A percentile compares a stretch with the other conserved stretches of the same genome.
Evolutionary conservation across 2,329 filamentous ascomycete genomes (phyloP).

Genomic region (Botryotinia calthae): DNA sequence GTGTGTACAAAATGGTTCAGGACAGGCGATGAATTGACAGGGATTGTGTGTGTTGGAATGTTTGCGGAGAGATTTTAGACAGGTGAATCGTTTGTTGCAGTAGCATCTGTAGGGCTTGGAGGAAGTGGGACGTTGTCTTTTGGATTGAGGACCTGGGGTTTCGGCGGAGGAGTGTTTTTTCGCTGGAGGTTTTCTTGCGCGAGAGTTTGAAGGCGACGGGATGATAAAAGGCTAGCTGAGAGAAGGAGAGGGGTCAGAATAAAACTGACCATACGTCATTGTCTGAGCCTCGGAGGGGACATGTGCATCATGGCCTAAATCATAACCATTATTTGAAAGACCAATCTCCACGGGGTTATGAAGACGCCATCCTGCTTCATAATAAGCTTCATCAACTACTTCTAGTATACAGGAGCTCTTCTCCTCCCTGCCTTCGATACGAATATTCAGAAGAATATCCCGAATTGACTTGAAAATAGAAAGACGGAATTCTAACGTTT

Average conservation of each 20-base stretch:
- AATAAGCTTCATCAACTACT: background rate
- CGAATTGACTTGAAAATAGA: background rate
- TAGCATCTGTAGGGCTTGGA: background rate
- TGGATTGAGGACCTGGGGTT: background rate
- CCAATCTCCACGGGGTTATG: background rate
- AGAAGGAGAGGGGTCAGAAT: background rate
- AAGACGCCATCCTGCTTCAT: background rate
- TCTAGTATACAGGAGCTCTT: background rate
- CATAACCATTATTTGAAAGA: background rate
- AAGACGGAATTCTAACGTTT: background rate
- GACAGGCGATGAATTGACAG: background rate
- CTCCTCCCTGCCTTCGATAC: background rate
- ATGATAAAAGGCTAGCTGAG: too few species aligned
- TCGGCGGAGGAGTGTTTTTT: background rate
- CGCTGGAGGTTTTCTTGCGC: background rate
- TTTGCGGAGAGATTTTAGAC: background rate
- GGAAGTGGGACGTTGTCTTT: background rate
- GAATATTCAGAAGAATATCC: background rate
- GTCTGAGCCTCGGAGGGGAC: background rate
- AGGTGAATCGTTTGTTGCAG: background rate
- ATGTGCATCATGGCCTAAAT: background rate
- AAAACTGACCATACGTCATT: background rate
- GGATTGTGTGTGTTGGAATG: background rate
- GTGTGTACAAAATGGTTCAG: background rate
- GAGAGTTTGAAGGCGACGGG: background rate